Evolutionary conservation across 164 flowering plant species (phyloP), one percentile per base, ranked within the genome.

Genomic region (Buxus sempervirens): DNA sequence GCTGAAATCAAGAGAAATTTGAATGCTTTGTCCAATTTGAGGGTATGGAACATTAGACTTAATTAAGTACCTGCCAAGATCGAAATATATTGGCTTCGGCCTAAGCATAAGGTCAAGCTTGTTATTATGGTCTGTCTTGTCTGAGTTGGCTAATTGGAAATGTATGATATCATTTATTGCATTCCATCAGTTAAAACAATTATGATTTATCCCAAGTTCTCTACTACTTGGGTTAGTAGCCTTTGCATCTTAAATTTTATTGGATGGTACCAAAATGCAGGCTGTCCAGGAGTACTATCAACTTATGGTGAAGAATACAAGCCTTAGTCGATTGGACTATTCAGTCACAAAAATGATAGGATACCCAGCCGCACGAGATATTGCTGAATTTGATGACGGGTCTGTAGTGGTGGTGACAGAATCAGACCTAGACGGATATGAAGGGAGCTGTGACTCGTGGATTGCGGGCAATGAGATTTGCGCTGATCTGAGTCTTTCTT

Each of bases 351-450:
- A 45, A 45, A 45, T 15, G 16, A 10, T 45, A 15, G 12, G 51
- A 5, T 45, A 5, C 51, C 55, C 73, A 2, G 62, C 60, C 36
- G 45, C 72, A 9, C 65, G 38, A 38, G 77, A 81, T 23, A 51
- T 79, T 19, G 68, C 75, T 9, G 63, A 78, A n/a, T 83, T 90
- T 73, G 98, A 89, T 63, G 95, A 93, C 58, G 71, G 82, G 18
- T 86, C 96, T 19, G 83, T 88, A 27, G 97, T 93, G 13, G 70
- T 89, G 23, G 82, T 93, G 68, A 84, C 92, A 12, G 75, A 89
- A 61, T 66, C 90, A 0, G 98, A 93, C 80, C 88, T 88, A 36
- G 90, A 86, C 70, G 97, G 98, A 19, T 93, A 89, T 56, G 83
- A 85, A 41, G 72, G 70, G 6, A 76, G 49, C 62, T 27, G 63